These are phyloP conservation scores for Tuber magnatum DNA, from an alignment of 495 filamentous ascomycete genomes.

Conservation along the genomic window DNA sequence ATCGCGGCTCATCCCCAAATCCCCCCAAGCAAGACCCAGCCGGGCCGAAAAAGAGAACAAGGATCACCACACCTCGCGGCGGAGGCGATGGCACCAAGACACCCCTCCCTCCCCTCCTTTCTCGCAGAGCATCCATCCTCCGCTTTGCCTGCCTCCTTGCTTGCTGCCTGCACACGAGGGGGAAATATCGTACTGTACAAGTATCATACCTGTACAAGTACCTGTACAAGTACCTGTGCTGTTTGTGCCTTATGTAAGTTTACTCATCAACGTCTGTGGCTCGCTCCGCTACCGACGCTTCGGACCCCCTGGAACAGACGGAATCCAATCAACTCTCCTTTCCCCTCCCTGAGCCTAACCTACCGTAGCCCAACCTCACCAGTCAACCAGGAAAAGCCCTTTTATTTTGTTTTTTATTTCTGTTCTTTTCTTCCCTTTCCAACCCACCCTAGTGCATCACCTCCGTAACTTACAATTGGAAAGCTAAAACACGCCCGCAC, in stretches of 20 bases:
- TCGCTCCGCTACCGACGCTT: background rate
- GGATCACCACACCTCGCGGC: background rate
- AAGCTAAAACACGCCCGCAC: background rate
- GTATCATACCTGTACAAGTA: background rate
- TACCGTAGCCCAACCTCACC: background rate
- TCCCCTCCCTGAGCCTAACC: background rate
- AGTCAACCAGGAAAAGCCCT: background rate
- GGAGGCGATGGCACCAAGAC: background rate
- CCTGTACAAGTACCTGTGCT: too few species aligned
- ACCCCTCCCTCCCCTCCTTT: background rate
- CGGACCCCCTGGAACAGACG: conserved; percentile 1
- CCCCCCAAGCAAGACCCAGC: background rate
- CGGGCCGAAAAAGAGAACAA: background rate
- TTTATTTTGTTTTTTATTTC: background rate
- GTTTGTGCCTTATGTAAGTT: too few species aligned
- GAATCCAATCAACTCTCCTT: background rate
- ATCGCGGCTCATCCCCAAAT: background rate
- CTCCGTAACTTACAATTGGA: background rate
- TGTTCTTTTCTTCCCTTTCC: background rate
- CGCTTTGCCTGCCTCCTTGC: background rate
- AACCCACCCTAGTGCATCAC: background rate
- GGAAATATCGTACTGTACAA: background rate
- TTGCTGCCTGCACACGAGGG: background rate
- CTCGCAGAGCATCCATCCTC: background rate
- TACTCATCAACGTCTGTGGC: conserved; percentile 4